These are phyloP conservation scores for Davidsoniella neocaledoniae DNA, from an alignment of 2,329 filamentous ascomycete species.

Conservation along the genomic window DNA sequence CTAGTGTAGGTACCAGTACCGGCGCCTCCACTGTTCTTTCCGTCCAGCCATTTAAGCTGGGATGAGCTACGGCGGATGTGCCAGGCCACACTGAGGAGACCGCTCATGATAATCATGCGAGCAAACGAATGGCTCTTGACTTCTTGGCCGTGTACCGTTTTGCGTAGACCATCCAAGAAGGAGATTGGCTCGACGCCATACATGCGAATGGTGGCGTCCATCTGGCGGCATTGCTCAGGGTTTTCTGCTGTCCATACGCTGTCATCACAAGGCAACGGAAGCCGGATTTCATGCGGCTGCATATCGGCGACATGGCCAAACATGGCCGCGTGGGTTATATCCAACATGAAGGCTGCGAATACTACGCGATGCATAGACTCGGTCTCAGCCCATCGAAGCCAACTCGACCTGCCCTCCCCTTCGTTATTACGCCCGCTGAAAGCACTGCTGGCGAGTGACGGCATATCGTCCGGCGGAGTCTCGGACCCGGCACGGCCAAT, in stretches of 20 bases:
- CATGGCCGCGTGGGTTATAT: constrained; percentile 80
- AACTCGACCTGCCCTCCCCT: constrained; percentile 30
- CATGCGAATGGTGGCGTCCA: constrained; percentile 59
- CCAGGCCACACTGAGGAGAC: constrained; percentile 79
- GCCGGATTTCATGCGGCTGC: constrained; percentile 75
- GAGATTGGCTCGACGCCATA: constrained; percentile 65
- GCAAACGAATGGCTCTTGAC: constrained; percentile 80
- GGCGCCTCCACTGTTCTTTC: constrained; percentile 28
- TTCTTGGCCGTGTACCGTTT: constrained; percentile 62
- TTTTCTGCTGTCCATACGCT: constrained; percentile 69
- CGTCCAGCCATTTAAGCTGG: constrained; percentile 63
- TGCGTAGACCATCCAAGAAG: constrained; percentile 73
- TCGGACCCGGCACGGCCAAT: constrained; percentile 67
- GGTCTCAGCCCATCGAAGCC: constrained; percentile 76
- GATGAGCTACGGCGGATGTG: constrained; percentile 78
- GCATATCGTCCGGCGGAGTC: constrained; percentile 45
- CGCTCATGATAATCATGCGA: constrained; percentile 78
- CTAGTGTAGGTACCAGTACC: neutral
- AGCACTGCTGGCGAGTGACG: constrained; percentile 27
- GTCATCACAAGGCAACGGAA: constrained; percentile 77
- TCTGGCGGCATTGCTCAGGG: constrained; percentile 56
- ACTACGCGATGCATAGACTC: constrained; percentile 76
- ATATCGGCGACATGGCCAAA: constrained; percentile 83
- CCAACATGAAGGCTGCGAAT: constrained; percentile 78
- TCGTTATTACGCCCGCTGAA: neutral